These are phyloP conservation scores for Blastocystis sp. DNA, from an alignment of 352 stramenopile species.

Conservation along the genomic window DNA sequence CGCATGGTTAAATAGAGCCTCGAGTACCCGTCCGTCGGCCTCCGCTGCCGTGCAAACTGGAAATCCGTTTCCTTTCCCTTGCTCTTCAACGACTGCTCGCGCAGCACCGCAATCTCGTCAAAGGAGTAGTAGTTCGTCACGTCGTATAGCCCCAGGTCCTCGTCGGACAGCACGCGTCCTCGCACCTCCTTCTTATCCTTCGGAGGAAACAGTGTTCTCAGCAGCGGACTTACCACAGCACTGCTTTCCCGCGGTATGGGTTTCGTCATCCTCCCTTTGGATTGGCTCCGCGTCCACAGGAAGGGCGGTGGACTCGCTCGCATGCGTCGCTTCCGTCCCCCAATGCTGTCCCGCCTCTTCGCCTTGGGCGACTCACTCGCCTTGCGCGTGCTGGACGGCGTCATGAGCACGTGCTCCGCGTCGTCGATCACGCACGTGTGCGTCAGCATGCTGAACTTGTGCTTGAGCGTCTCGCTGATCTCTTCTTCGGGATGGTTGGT, in stretches of 20 bases:
- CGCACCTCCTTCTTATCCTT: background rate
- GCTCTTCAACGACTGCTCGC: background rate
- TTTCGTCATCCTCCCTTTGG: background rate
- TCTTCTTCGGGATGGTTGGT: background rate
- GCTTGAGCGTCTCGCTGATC: conserved; percentile 25
- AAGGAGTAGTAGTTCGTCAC: conserved; percentile 29
- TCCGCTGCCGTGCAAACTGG: background rate
- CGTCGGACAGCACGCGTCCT: background rate
- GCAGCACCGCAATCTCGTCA: conserved; percentile 21
- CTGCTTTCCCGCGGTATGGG: background rate
- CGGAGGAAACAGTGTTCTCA: background rate
- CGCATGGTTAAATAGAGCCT: background rate
- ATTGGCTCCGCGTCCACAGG: too few relatives aligned
- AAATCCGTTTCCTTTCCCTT: background rate
- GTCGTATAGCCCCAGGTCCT: conserved; percentile 51
- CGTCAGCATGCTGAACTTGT: background rate
- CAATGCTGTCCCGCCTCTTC: background rate
- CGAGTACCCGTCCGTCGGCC: background rate
- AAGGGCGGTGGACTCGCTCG: too few relatives aligned
- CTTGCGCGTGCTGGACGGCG: background rate
- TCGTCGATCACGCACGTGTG: conserved; percentile 47
- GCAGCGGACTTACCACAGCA: background rate
- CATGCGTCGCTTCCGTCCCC: background rate
- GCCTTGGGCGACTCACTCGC: background rate
- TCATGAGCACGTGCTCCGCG: conserved; percentile 48